Conservation (phyloP, 2,329 filamentous ascomycete genomes). For the Pleomassaria siparia region DNA sequence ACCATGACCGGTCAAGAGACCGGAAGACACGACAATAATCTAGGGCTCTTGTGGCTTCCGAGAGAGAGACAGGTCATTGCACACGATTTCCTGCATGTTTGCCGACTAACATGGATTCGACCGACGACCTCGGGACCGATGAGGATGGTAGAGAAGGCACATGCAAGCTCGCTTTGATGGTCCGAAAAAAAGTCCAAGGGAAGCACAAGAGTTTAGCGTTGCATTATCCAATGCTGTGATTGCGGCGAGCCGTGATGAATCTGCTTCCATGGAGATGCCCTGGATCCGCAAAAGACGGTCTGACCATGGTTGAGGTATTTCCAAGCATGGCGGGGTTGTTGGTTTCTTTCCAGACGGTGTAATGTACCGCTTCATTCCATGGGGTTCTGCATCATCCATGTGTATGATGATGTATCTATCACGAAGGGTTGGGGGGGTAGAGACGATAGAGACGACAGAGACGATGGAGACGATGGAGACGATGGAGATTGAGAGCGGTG, state of each 20-base stretch:
- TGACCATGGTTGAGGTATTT: conserved; percentile 3
- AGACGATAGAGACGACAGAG: too few relatives aligned
- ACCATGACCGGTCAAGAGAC: conserved; percentile 5
- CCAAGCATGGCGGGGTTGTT: conserved; percentile 10
- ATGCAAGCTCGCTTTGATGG: too few relatives aligned
- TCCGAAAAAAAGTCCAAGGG: background rate
- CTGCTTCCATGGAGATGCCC: background rate
- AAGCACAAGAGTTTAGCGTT: background rate
- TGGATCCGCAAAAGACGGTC: conserved; percentile 10
- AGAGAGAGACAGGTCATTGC: background rate
- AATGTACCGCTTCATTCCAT: conserved; percentile 10
- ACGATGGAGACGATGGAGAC: too few relatives aligned
- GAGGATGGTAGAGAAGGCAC: too few relatives aligned
- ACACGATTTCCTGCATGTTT: background rate
- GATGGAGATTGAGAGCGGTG: too few relatives aligned
- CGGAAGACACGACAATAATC: background rate
- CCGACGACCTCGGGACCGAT: too few relatives aligned
- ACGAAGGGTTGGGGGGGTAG: background rate
- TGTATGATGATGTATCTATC: conserved; percentile 11
- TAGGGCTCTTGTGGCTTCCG: background rate
- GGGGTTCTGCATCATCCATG: background rate
- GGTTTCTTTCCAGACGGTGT: conserved; percentile 6
- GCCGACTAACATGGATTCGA: background rate
- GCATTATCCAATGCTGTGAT: background rate
- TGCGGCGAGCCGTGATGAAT: background rate